phyloP scores from a whole-genome alignment of 1,284 basidiomycete genomes.

The Cutaneotrichosporon sp. region DNA sequence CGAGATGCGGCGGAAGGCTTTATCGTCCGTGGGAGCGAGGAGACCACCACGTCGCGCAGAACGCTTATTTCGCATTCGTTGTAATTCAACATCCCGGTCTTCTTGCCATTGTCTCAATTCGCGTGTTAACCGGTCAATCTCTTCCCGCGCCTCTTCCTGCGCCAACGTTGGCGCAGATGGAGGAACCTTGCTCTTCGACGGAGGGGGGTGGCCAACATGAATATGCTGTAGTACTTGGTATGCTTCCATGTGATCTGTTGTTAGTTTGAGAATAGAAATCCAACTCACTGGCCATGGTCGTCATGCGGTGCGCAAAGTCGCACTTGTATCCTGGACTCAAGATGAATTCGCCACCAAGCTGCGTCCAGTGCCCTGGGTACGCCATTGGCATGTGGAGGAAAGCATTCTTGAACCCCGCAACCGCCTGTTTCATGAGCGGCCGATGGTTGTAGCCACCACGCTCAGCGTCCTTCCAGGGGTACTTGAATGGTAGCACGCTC shows the following conservation, averaged over 20 bases:
- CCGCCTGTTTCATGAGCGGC: slow-evolving; percentile 6
- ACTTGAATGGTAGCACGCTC: slow-evolving; percentile 48
- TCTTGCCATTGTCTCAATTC: slow-evolving; percentile 6
- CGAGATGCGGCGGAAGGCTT: not conserved
- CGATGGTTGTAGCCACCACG: slow-evolving; percentile 7
- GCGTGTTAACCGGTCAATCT: slow-evolving; percentile 8
- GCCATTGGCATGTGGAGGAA: slow-evolving; percentile 42
- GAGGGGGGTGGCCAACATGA: not conserved
- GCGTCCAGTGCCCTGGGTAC: slow-evolving; percentile 44
- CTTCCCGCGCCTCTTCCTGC: slow-evolving; percentile 11
- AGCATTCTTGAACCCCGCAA: slow-evolving; percentile 42
- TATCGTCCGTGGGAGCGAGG: not conserved
- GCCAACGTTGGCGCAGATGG: not conserved
- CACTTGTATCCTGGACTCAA: slow-evolving; percentile 41
- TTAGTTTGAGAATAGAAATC: not conserved
- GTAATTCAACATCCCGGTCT: slow-evolving; percentile 14
- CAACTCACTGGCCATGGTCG: slow-evolving; percentile 41
- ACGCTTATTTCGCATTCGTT: slow-evolving; percentile 15
- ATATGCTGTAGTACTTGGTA: slow-evolving; percentile 30
- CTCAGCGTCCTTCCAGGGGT: not conserved
- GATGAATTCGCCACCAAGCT: slow-evolving; percentile 53
- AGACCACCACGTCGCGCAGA: slow-evolving; percentile 1
- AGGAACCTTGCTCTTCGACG: not conserved
- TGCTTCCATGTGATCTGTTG: slow-evolving; percentile 50
- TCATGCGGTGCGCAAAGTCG: slow-evolving; percentile 53